These are phyloP conservation scores for Begonia fuchsioides DNA, from an alignment of 306 rosid species.

Conservation along the genomic window DNA sequence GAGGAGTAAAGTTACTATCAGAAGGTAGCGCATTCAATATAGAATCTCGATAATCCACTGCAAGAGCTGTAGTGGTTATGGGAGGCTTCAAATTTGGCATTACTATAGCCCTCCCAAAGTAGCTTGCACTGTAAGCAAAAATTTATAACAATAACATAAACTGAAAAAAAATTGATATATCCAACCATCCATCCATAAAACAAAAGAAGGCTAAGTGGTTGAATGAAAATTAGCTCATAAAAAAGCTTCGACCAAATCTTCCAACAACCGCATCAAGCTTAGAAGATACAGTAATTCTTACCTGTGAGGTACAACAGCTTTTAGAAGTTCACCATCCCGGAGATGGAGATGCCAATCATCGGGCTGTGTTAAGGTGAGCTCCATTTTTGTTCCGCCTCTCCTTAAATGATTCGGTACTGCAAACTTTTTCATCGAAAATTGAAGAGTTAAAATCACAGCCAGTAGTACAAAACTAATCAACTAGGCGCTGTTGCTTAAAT, in stretches of 20 bases:
- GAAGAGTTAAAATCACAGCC: constrained; percentile 1
- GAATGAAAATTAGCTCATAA: background rate
- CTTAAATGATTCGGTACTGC: constrained; percentile 14
- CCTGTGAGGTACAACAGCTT: constrained; percentile 71
- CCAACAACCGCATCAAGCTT: background rate
- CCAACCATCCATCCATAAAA: background rate
- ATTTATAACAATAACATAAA: constrained; percentile 7
- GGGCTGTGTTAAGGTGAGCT: constrained; percentile 64
- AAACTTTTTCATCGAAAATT: constrained; percentile 14
- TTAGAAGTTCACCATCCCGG: constrained; percentile 65
- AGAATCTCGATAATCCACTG: constrained; percentile 52
- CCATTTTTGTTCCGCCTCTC: constrained; percentile 36
- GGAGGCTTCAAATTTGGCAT: constrained; percentile 97
- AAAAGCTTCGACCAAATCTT: background rate
- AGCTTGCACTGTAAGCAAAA: constrained; percentile 37
- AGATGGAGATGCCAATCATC: constrained; percentile 97
- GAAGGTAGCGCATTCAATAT: constrained; percentile 63
- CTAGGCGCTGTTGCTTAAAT: too few relatives aligned
- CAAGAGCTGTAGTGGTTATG: constrained; percentile 48
- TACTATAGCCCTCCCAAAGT: constrained; percentile 76
- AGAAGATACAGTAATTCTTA: constrained; percentile 8
- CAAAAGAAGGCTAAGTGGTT: background rate
- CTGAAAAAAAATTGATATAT: background rate
- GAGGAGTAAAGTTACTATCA: constrained; percentile 55
- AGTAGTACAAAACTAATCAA: too few relatives aligned